These are phyloP conservation scores for Solanum chacoense DNA, from an alignment of 305 asterid genomes.

Conservation along the genomic window DNA sequence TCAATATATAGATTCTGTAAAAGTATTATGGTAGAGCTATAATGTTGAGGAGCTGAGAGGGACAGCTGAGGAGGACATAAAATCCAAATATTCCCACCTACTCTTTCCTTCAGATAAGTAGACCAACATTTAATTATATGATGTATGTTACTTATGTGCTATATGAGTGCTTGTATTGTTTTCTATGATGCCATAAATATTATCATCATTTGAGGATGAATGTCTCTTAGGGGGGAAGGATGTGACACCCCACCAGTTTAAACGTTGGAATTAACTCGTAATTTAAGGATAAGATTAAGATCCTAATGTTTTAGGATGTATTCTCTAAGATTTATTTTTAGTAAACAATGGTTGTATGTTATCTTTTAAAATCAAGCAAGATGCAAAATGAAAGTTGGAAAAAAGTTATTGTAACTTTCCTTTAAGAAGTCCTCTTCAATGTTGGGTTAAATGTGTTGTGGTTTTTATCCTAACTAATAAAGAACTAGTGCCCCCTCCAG, in stretches of 20 bases:
- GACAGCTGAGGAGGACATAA: not conserved
- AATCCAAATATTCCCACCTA: not conserved
- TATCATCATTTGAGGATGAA: not conserved
- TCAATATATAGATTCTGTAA: not conserved
- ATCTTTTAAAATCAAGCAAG: not conserved
- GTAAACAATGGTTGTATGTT: not conserved
- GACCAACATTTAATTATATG: not conserved
- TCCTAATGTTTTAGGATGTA: not conserved
- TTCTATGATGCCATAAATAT: not conserved
- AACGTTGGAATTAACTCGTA: not conserved
- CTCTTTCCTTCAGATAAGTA: not conserved
- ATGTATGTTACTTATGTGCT: not conserved
- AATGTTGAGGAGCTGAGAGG: not conserved
- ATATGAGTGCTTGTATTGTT: not conserved
- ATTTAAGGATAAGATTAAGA: not conserved
- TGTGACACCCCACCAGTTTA: not conserved
- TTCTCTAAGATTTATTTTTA: too few species aligned
- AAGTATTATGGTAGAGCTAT: not conserved
- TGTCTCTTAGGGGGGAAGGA: not conserved
- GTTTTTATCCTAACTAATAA: not conserved
- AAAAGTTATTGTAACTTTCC: not conserved
- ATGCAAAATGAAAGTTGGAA: not conserved
- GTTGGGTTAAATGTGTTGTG: not conserved
- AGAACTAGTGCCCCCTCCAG: not conserved
- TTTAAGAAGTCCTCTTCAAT: not conserved